Evolutionary conservation across 2,329 filamentous ascomycete genomes (phyloP), one percentile per base, ranked within the genome.

Genomic region (Bipolaris gigantea): DNA sequence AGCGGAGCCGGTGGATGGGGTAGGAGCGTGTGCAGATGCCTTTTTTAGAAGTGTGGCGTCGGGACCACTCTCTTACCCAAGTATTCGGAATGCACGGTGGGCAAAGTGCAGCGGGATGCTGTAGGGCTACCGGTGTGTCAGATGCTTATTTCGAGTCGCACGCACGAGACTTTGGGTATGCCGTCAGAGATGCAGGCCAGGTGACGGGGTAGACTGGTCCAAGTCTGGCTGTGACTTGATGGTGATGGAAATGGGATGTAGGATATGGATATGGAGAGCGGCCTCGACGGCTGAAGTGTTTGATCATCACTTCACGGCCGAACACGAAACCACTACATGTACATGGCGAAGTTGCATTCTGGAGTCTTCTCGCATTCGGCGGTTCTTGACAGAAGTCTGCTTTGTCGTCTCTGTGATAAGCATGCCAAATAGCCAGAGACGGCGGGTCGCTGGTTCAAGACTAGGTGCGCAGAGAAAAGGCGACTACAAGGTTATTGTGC

Each of bases 81-180:
- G 38, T 44, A 38, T 45, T 53, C 50, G 48, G 48, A 51, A 56
- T 52, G 44, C 56, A 62, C 55, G 48, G 47, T 54, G 53, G 45
- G 45, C 57, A 61, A 51, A 43, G 42, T 59, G 62, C 55, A 59
- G 59, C 57, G 58, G 60, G 61, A 64, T 52, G 55, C 56, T 60
- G 56, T 62, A 62, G 47, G 59, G 52, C 36, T 71, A 70, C 65
- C 72, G 69, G 70, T 68, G 70, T 74, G 70, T 74, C 63, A 73
- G 70, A 74, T 65, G 63, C 66, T 71, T 72, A 64, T 65, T 63
- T 57, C 64, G 67, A 73, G 70, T 69, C 67, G 59, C 70, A 71
- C 63, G 59, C 60, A 65, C 54, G 42, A 59, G 59, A 50, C 53
- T 50, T 48, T 48, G 42, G 57, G 57, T 50, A 34, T 53, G 41